These are phyloP conservation scores for Leccinellum albellum DNA, from an alignment of 768 basidiomycete genomes.

Conservation along the genomic window DNA sequence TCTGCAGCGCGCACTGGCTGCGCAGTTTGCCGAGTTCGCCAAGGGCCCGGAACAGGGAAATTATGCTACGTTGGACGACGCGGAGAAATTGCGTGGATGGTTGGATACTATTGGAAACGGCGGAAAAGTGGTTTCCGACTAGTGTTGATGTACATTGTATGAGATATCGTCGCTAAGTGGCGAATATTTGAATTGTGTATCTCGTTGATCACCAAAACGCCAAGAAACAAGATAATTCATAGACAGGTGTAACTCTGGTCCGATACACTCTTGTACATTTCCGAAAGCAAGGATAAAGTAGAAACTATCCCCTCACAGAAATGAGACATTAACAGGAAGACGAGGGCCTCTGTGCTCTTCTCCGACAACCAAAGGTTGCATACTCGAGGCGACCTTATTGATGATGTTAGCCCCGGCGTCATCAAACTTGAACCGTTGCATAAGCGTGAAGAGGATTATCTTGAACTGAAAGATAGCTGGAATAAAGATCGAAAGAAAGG, in stretches of 20 bases:
- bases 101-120: background rate
- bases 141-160: background rate
- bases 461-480: conserved; percentile 6
- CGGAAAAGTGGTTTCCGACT: background rate
- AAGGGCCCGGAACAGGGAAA: conserved; percentile 5
- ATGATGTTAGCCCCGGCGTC: background rate
- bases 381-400: conserved; percentile 1
- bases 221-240: background rate
- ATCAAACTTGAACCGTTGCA: background rate
- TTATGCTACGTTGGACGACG: conserved; percentile 9
- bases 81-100: conserved; percentile 3
- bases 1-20: background rate
- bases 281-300: background rate
- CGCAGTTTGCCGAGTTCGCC: conserved; percentile 8
- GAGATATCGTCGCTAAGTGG: background rate
- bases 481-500: too few relatives aligned
- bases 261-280: background rate
- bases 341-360: conserved; percentile 2
- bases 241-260: background rate
- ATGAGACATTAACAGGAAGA: background rate
- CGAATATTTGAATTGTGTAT: background rate
- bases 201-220: background rate
- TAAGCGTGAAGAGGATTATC: conserved; percentile 1
- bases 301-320: background rate
- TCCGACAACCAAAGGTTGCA: conserved; percentile 7